These are phyloP conservation scores for Boletus vinaceobasis DNA, from an alignment of 768 basidiomycete species.

Conservation along the genomic window DNA sequence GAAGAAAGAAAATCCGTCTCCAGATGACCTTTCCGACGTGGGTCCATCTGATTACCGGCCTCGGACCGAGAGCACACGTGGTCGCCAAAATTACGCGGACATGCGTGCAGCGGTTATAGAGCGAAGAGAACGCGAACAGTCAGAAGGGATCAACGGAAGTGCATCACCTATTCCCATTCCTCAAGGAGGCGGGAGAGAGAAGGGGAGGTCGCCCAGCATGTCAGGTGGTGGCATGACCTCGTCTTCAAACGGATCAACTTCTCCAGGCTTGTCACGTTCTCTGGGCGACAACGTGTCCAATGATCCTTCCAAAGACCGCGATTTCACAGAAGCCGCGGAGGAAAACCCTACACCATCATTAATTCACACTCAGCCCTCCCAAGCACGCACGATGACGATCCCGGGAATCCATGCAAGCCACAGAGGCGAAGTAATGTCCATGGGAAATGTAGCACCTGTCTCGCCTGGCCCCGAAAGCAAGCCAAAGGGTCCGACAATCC, in stretches of 20 bases:
- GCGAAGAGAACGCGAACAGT: slow-evolving; percentile 48
- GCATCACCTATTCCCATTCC: slow-evolving; percentile 37
- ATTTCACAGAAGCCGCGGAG: slow-evolving; percentile 29
- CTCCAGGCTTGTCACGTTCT: slow-evolving; percentile 34
- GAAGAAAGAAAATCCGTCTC: slow-evolving; percentile 46
- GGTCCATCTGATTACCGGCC: slow-evolving; percentile 36
- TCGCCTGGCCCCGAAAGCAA: slow-evolving; percentile 39
- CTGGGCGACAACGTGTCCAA: slow-evolving; percentile 25
- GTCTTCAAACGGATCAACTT: slow-evolving; percentile 25
- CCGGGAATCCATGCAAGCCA: slow-evolving; percentile 85
- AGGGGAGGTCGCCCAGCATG: slow-evolving; percentile 24
- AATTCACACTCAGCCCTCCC: slow-evolving; percentile 70
- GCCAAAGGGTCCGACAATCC: slow-evolving; percentile 52
- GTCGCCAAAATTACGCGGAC: slow-evolving; percentile 65
- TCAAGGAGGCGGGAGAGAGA: slow-evolving; percentile 19
- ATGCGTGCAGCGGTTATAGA: slow-evolving; percentile 74
- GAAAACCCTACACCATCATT: slow-evolving; percentile 39
- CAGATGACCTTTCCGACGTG: slow-evolving; percentile 44
- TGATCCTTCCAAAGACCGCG: slow-evolving; percentile 31
- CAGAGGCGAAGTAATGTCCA: slow-evolving; percentile 80
- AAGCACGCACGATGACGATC: slow-evolving; percentile 79
- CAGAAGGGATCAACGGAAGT: slow-evolving; percentile 13
- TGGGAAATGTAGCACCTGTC: slow-evolving; percentile 65
- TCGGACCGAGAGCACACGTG: slow-evolving; percentile 37
- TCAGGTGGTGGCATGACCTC: slow-evolving; percentile 25